A percentile compares a stretch with the other conserved stretches of the same genome.
These are phyloP conservation scores for Cladophialophora bantiana DNA, from an alignment of 2,329 filamentous ascomycete genomes.

Conservation along the genomic window DNA sequence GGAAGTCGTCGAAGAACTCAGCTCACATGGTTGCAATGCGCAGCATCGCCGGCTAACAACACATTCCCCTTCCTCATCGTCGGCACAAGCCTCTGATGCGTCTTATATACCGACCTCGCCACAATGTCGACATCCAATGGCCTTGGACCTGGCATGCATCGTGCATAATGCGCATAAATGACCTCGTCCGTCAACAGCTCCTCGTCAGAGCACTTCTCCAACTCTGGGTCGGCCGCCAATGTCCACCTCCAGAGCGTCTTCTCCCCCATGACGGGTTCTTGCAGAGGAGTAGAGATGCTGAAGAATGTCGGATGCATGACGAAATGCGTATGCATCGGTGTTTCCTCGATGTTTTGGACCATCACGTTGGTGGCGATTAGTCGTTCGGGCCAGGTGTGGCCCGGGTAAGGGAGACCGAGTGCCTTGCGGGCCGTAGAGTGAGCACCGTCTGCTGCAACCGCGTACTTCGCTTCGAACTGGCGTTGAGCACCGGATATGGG, in stretches of 20 bases:
- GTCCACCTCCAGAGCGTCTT: conserved; percentile 28
- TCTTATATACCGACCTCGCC: conserved; percentile 20
- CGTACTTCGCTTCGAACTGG: conserved; percentile 13
- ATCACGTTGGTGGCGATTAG: conserved; percentile 27
- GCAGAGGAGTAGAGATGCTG: conserved; percentile 23
- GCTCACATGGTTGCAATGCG: conserved; percentile 50
- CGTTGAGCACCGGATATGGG: not conserved
- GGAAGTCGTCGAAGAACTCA: too few species aligned
- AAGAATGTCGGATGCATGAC: conserved; percentile 21
- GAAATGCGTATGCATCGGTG: conserved; percentile 16
- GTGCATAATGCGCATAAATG: conserved; percentile 24
- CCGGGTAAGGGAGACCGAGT: conserved; percentile 26
- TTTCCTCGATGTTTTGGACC: conserved; percentile 16
- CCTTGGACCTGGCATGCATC: conserved; percentile 17
- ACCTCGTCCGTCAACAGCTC: conserved; percentile 25
- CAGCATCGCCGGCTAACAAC: conserved; percentile 66
- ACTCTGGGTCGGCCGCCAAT: conserved; percentile 18
- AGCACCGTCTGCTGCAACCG: conserved; percentile 27
- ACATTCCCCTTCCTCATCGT: conserved; percentile 24
- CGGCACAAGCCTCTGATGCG: conserved; percentile 28
- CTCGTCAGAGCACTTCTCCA: conserved; percentile 18
- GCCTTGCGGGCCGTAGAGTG: conserved; percentile 19
- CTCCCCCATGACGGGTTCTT: conserved; percentile 23
- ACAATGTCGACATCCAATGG: conserved; percentile 26
- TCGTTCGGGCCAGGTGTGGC: conserved; percentile 31